phyloP scores from a whole-genome alignment of 129 eudicot genomes.

The Chrysanthemum lavandulifolium region DNA sequence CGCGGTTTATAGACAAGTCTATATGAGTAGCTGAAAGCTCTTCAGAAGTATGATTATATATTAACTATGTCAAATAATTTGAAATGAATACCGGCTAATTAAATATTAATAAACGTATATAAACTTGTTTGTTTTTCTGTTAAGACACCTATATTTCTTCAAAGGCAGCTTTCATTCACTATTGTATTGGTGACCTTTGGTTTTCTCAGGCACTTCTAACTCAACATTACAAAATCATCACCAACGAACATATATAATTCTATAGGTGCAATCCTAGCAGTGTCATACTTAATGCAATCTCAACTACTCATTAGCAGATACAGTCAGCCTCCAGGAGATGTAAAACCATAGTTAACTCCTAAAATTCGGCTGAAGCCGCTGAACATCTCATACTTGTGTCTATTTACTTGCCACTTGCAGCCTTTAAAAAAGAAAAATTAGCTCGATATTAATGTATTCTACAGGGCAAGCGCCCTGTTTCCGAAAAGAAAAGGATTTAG shows the following conservation, averaged over 20 bases:
- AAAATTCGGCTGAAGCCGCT: background rate
- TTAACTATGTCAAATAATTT: background rate
- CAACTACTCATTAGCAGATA: background rate
- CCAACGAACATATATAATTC: background rate
- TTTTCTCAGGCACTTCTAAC: background rate
- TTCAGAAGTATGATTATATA: background rate
- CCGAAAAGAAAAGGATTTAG: background rate
- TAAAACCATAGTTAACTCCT: slow-evolving; percentile 10
- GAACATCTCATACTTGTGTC: background rate
- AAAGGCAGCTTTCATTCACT: background rate
- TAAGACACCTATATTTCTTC: background rate
- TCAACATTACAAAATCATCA: background rate
- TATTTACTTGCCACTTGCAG: background rate
- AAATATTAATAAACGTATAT: too few species aligned
- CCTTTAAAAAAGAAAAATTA: background rate
- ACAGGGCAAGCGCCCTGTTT: too few species aligned
- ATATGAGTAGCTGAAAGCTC: background rate
- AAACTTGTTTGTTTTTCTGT: background rate
- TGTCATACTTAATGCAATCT: slow-evolving; percentile 1
- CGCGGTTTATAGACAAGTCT: background rate
- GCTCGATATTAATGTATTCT: background rate
- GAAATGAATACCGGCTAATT: background rate
- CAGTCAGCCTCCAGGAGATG: too few species aligned
- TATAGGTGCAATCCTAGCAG: slow-evolving; percentile 4
- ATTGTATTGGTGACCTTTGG: background rate